Percentiles rank a stretch among this genome's conserved stretches.
Conservation (phyloP, 164 flowering plant genomes). For the Vitis cinerea region DNA sequence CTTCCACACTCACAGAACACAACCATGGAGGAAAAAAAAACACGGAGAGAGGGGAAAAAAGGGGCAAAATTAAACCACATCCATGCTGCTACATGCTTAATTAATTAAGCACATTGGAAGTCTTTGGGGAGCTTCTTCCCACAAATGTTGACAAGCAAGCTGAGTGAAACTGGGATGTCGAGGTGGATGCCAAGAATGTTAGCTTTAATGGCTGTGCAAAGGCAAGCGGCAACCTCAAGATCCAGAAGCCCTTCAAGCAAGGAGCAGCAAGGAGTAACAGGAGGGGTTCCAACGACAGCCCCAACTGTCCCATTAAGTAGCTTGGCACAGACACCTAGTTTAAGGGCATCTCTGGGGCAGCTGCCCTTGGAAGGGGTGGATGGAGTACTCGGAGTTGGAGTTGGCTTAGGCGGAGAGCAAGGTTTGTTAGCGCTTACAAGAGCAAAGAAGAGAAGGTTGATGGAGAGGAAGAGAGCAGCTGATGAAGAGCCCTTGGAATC, state of each 20-base stretch:
- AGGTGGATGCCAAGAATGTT: constrained; percentile 44
- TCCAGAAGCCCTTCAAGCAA: constrained; percentile 38
- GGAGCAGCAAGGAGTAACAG: constrained; percentile 33
- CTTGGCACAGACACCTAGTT: constrained; percentile 42
- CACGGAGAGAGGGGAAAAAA: no score
- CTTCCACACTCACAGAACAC: no score
- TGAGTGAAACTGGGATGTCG: constrained; percentile 34
- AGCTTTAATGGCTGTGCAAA: constrained; percentile 49
- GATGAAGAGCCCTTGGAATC: constrained; percentile 24
- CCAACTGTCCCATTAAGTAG: constrained; percentile 29
- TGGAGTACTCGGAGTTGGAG: constrained; percentile 24
- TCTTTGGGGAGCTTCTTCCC: constrained; percentile 31
- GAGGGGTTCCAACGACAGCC: constrained; percentile 32
- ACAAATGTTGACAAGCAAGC: constrained; percentile 40
- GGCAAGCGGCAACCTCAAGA: constrained; percentile 46
- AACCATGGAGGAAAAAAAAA: no score
- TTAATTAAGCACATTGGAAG: constrained; percentile 34
- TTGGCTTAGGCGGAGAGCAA: constrained; percentile 28
- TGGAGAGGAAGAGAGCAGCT: constrained; percentile 22
- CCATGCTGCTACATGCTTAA: neutral
- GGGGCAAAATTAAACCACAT: no score
- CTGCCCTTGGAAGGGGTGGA: constrained; percentile 5
- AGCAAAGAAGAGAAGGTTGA: constrained; percentile 33
- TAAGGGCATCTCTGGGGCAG: constrained; percentile 47
- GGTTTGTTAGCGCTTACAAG: constrained; percentile 31